Base-by-base conservation (phyloP, 179 eudicot species). In the Vitellaria paradoxa region DNA sequence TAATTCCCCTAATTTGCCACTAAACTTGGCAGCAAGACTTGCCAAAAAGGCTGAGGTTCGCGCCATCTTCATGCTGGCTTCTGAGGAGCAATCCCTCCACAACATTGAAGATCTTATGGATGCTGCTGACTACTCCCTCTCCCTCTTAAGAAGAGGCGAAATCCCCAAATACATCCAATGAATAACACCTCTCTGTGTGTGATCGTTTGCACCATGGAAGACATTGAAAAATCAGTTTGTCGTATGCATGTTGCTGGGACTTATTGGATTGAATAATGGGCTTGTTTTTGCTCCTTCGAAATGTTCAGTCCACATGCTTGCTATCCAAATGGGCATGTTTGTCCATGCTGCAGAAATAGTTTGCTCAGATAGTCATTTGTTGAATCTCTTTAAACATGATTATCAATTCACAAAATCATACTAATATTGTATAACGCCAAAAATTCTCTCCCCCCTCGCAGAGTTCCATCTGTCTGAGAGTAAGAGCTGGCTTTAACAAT, bases 31-130 rank as follows among this genome's bases (percentile, higher is more conserved):
- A 6, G 94, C 93, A 68, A 85, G 98, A 68, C 80, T 91, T 74
- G 87, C 91, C 11, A 92, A 87, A 86, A 94, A 94, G 79, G 96
- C 96, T 3, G 94, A 94, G 88, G 91, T 87, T 52, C 93, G 92
- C 45, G 91, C 91, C 70, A 89, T 91, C 45, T 92, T 94, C 84
- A 67, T 89, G 90, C 15, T 89, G 68, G 97, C 85, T 59, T 81
- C 98, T 50, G 97, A 94, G 76, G 97, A 94, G 77, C 76, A 74
- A 68, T 94, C 98, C 18, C 83, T 91, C 73, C 91, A 89, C 82
- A 94, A 94, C 89, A 89, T 91, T 52, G 74, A 86, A 52, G 98
- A 94, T 82, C 93, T 94, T 37, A 85, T 94, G 42, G 91, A 91
- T 69, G 85, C 86, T 82, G 97, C 86, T 21, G 94, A 94, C 78